Base-by-base conservation (phyloP, 108 stramenopile species). In the Fragilaria crotonensis region DNA sequence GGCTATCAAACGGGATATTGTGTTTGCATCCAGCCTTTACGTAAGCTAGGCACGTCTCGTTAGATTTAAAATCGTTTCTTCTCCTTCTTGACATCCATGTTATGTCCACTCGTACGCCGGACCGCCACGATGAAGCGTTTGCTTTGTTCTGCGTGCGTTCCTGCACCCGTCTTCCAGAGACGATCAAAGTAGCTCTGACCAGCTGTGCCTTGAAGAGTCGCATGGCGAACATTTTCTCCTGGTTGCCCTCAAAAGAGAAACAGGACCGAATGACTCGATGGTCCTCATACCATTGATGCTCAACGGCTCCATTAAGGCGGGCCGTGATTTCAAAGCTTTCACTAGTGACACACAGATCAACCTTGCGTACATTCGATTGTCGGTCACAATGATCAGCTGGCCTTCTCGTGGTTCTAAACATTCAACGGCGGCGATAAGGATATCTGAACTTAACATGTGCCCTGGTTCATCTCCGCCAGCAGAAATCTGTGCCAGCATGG, bases 1-100 rank as follows among this genome's bases (percentile, higher is more conserved):
- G 41, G 78, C 86, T 0, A 97, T 99, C 67, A 96, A 97, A 62
- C 70, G 98, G 32, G 98, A 97, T 51, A 95, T 99, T 64, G 93
- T 97, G 3, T 99, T 99, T 72, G 95, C 96, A 18, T 90, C 95
- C 0, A 93, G 90, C 66, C 76, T 99, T 0, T 99, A 99, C 73
- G 81, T 99, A 19, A 81, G 71, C 47, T 95, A 69, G 68, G 27
- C 60, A 44, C n/a, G n/a, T n/a, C n/a, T n/a, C n/a, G n/a, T n/a
- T n/a, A n/a, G n/a, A n/a, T n/a, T n/a, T n/a, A n/a, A n/a, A n/a
- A n/a, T n/a, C n/a, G n/a, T n/a, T n/a, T n/a, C n/a, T n/a, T n/a
- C n/a, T n/a, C n/a, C n/a, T n/a, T n/a, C n/a, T n/a, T n/a, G n/a
- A n/a, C n/a, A n/a, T n/a, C n/a, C n/a, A 41, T 41, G 14, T 41